phyloP scores from a whole-genome alignment of 805 yeast genomes.

The Lipomyces spencermartinsiae region DNA sequence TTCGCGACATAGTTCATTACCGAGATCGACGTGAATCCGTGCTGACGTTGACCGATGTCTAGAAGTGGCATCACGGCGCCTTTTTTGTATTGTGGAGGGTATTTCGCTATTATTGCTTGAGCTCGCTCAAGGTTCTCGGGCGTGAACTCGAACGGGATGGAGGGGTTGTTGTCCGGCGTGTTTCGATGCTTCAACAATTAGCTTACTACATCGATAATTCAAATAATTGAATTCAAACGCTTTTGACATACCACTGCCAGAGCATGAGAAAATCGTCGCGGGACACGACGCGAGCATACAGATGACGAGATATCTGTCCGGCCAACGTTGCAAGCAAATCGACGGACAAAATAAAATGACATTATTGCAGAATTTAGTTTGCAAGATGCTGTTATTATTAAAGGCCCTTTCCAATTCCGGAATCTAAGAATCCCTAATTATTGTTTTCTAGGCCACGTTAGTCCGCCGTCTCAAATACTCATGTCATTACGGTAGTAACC shows the following conservation, averaged over 20 bases:
- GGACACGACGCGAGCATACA: not conserved
- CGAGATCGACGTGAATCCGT: conserved; percentile 82
- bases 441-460: not conserved
- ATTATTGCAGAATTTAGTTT: conserved; percentile 1
- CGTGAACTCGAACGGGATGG: conserved; percentile 74
- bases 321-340: conserved; percentile 12
- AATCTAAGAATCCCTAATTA: not conserved
- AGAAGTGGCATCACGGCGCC: conserved; percentile 87
- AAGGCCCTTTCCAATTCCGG: not conserved
- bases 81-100: conserved; percentile 86
- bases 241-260: conserved; percentile 28
- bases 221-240: not conserved
- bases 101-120: conserved; percentile 74
- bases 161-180: conserved; percentile 67
- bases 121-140: conserved; percentile 70
- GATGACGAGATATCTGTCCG: conserved; percentile 13
- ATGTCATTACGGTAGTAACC: not conserved
- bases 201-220: not conserved
- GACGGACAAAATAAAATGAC: conserved; percentile 22
- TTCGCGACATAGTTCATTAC: conserved; percentile 92
- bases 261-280: conserved; percentile 32
- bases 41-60: conserved; percentile 86
- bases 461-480: not conserved
- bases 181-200: conserved; percentile 62
- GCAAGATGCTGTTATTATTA: not conserved